Base-by-base conservation (phyloP, 1,139 yeast species). In the Hansenula lynferdii region DNA sequence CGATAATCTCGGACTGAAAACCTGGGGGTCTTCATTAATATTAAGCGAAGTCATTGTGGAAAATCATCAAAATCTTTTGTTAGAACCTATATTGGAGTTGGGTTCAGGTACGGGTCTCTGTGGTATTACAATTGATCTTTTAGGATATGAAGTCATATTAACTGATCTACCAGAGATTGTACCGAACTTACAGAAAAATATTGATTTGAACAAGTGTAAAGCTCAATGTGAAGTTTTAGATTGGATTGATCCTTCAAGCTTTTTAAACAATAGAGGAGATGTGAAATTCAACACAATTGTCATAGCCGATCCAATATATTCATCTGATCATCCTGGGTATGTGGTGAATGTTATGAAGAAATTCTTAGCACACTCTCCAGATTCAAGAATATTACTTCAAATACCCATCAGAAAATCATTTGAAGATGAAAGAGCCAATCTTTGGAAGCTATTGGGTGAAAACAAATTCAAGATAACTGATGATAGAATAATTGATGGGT, bases 31-130 rank as follows among this genome's bases (percentile, higher is more conserved):
- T 0, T 79, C 97, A 0, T 64, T 85, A 24, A 70, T 86, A 2
- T 63, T 92, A 17, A 72, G 94, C 1, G 72, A 77, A 38, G 61
- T 81, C 4, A 50, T 34, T 23, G 43, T 48, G 15, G 50, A 47
- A 16, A 39, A 48, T 18, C 44, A 43, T 10, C 8, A 34, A 5
- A 22, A 36, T 1, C 27, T 52, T 14, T 27, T 52, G 8, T 5
- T 23, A 11, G 42, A 34, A 29, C 32, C 76, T 0, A 72, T 86
- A 0, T 60, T 92, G 12, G 98, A 92, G 54, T 65, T 92, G 19
- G 98, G 98, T 0, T 72, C 97, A 0, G 98, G 98, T 0, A 92
- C 98, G 0, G 98, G 98, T 0, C 64, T 92, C 18, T 85, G 83
- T 2, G 97, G 97, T 0, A 81, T 92, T 31, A 66, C 78, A 0